Conservation (phyloP, 2,329 filamentous ascomycete genomes). For the Botrytis paeoniae region DNA sequence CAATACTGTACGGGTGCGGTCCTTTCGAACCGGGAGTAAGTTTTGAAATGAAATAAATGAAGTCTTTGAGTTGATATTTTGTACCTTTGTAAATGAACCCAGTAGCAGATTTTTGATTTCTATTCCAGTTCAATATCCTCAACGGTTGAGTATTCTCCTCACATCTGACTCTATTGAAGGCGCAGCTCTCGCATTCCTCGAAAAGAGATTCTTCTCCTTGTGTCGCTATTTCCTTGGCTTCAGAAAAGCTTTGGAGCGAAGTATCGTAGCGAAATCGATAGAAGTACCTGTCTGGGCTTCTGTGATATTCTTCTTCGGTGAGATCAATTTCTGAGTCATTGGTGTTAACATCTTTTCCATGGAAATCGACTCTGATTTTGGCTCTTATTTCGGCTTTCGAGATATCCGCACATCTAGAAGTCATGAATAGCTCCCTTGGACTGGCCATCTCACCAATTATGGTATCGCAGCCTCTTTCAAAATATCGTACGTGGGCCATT, state of each 20-base stretch:
- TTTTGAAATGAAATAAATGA: slow-evolving; percentile 21
- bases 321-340: not conserved
- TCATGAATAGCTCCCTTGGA: slow-evolving; percentile 25
- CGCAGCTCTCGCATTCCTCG: not conserved
- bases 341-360: not conserved
- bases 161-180: not conserved
- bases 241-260: slow-evolving; percentile 9
- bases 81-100: not conserved
- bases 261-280: slow-evolving; percentile 19
- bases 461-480: slow-evolving; percentile 23
- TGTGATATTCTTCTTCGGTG: slow-evolving; percentile 9
- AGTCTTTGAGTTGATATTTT: slow-evolving; percentile 21
- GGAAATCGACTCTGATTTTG: slow-evolving; percentile 25
- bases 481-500: slow-evolving; percentile 25
- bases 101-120: not conserved
- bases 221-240: not conserved
- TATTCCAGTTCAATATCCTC: not conserved
- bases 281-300: slow-evolving; percentile 19
- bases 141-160: not conserved
- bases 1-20: slow-evolving; percentile 24
- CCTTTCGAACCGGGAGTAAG: not conserved
- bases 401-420: slow-evolving; percentile 21
- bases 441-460: slow-evolving; percentile 21
- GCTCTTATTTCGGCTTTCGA: slow-evolving; percentile 13
- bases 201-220: not conserved